phyloP scores from a whole-genome alignment of 306 rosid genomes.

The Lathyrus tuberosus region DNA sequence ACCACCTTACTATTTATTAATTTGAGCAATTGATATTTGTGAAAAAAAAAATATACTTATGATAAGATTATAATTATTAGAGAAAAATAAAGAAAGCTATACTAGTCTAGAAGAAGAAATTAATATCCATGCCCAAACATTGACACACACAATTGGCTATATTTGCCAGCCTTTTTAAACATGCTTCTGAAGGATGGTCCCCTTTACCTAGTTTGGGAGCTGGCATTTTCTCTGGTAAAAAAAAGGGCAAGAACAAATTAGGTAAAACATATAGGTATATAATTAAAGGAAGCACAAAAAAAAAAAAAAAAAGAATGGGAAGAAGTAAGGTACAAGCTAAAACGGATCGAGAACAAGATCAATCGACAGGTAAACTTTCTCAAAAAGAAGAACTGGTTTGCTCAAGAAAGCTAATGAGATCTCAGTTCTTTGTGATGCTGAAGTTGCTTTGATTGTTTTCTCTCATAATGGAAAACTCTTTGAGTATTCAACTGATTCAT shows the following conservation, averaged over 20 bases:
- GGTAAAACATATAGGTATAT: constrained; percentile 7
- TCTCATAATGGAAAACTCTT: constrained; percentile 87
- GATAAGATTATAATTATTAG: background rate
- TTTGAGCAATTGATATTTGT: no score
- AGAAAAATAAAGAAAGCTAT: background rate
- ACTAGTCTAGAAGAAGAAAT: constrained; percentile 43
- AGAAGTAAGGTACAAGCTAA: constrained; percentile 92
- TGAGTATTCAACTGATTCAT: constrained; percentile 84
- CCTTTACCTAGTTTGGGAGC: constrained; percentile 43
- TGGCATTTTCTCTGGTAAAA: constrained; percentile 10
- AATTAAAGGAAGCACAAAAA: background rate
- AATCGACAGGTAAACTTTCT: constrained; percentile 83
- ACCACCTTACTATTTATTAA: no score
- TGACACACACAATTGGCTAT: constrained; percentile 17
- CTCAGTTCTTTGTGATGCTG: constrained; percentile 96
- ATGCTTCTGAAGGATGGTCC: background rate
- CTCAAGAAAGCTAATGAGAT: constrained; percentile 91
- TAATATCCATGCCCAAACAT: constrained; percentile 26
- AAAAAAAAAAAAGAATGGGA: constrained; percentile 52
- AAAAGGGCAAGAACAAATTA: background rate
- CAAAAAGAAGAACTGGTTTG: constrained; percentile 84
- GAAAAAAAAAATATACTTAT: no score
- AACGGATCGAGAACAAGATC: constrained; percentile 90
- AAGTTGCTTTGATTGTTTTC: constrained; percentile 88
- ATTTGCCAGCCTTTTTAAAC: constrained; percentile 33